Base-by-base conservation (phyloP, 345 rosid genomes). In the Linum lewisii region DNA sequence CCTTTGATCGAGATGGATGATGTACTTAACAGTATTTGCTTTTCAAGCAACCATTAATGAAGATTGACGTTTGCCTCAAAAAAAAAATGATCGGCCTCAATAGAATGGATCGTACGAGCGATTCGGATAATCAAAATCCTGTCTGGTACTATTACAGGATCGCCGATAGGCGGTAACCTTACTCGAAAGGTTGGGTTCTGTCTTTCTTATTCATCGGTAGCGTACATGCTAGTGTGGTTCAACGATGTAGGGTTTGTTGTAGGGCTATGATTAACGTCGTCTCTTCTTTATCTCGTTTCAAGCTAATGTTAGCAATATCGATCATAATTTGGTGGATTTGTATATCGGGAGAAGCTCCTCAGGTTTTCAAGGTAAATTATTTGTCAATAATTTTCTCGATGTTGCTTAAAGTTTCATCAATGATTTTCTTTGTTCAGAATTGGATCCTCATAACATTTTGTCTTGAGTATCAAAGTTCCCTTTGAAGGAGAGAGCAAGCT, bases 101-200 rank as follows among this genome's bases (percentile, higher is more conserved):
- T 49, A 70, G 73, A 24, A 64, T 81, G 5, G 80, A 89, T 20
- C 86, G 82, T n/a, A 80, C 72, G 62, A 75, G 87, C 58, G 88
- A 85, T n/a, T n/a, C n/a, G n/a, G n/a, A n/a, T n/a, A n/a, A n/a
- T n/a, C n/a, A n/a, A n/a, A n/a, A n/a, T n/a, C n/a, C n/a, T n/a
- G n/a, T n/a, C n/a, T n/a, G n/a, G n/a, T n/a, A n/a, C n/a, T n/a
- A n/a, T n/a, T n/a, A n/a, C n/a, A n/a, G n/a, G n/a, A n/a, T n/a
- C n/a, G n/a, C n/a, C n/a, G n/a, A n/a, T n/a, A 62, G 96, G 95
- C 65, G 95, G 88, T 77, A 83, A 84, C 75, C 93, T 92, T 60
- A 90, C 86, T 69, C 78, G 84, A 21, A 95, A 88, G 98, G 98
- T 83, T 14, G 20, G 4, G 24, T 20, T 23, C 10, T 37, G 7